phyloP scores from a whole-genome alignment of 176 grass and related monocot genomes.

The Rhynchospora tenuis region DNA sequence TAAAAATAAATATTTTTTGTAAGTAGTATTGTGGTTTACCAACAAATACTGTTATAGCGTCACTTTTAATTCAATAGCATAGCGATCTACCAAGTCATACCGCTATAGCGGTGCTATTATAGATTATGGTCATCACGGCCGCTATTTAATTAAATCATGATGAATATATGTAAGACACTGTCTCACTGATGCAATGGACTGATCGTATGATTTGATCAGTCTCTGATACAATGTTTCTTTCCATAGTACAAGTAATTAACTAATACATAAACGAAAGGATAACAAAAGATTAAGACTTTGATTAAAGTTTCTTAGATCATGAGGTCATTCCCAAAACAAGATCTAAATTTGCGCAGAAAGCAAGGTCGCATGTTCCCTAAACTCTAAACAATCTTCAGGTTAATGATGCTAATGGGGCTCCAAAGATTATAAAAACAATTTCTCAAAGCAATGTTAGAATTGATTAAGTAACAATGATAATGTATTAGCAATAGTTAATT shows the following conservation, averaged over 20 bases:
- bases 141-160: too few relatives aligned
- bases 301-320: background rate
- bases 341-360: conserved; percentile 35
- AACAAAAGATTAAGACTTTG: background rate
- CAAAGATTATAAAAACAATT: conserved; percentile 6
- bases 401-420: conserved; percentile 10
- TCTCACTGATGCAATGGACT: background rate
- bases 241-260: background rate
- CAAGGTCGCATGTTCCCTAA: conserved; percentile 35
- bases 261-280: background rate
- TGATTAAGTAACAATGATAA: conserved; percentile 13
- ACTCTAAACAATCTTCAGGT: conserved; percentile 33
- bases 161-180: too few relatives aligned
- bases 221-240: background rate
- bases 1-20: too few relatives aligned
- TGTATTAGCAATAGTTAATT: background rate
- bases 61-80: too few relatives aligned
- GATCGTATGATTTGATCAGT: background rate
- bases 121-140: too few relatives aligned
- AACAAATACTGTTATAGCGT: too few relatives aligned
- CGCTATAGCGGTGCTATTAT: too few relatives aligned
- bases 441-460: background rate
- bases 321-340: background rate
- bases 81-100: too few relatives aligned
- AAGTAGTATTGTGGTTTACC: too few relatives aligned